Evolutionary conservation across 2,329 filamentous ascomycete genomes (phyloP).

Genomic region (Rhynchosporium secalis): DNA sequence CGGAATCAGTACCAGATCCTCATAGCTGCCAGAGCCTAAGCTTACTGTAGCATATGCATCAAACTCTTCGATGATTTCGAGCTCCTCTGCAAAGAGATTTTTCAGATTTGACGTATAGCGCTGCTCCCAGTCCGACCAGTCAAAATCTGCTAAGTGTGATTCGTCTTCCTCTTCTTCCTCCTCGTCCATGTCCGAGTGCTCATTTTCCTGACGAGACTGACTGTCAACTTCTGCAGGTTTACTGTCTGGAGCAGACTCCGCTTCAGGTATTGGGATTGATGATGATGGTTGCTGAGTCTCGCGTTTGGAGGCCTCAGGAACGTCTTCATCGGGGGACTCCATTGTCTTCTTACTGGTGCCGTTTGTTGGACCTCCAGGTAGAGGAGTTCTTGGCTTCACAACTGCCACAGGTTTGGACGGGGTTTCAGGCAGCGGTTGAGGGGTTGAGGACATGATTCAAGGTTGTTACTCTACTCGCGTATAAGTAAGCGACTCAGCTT

Average conservation of each 20-base stretch:
- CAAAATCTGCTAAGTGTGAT: conserved; percentile 49
- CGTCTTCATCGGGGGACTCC: not conserved
- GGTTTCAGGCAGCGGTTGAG: conserved; percentile 21
- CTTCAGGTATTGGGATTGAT: conserved; percentile 7
- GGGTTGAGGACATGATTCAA: conserved; percentile 25
- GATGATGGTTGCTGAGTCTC: conserved; percentile 18
- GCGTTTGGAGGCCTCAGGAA: not conserved
- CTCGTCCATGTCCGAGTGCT: conserved; percentile 15
- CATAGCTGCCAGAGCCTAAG: not conserved
- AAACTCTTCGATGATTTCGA: conserved; percentile 65
- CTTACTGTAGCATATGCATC: conserved; percentile 56
- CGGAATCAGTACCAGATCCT: not conserved
- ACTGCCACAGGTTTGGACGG: conserved; percentile 10
- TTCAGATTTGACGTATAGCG: conserved; percentile 67
- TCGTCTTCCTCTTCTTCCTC: conserved; percentile 4
- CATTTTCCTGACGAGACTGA: conserved; percentile 10
- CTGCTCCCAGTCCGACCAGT: conserved; percentile 74
- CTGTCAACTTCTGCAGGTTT: conserved; percentile 8
- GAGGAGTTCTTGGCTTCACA: conserved; percentile 10
- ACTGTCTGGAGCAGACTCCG: not conserved
- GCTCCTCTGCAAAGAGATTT: conserved; percentile 63
- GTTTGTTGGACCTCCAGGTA: conserved; percentile 8
- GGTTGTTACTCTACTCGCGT: too few relatives aligned
- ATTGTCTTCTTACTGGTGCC: not conserved
- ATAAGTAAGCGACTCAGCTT: too few relatives aligned